These are phyloP conservation scores for Citrus glauca DNA, from an alignment of 345 rosid genomes.

Conservation along the genomic window DNA sequence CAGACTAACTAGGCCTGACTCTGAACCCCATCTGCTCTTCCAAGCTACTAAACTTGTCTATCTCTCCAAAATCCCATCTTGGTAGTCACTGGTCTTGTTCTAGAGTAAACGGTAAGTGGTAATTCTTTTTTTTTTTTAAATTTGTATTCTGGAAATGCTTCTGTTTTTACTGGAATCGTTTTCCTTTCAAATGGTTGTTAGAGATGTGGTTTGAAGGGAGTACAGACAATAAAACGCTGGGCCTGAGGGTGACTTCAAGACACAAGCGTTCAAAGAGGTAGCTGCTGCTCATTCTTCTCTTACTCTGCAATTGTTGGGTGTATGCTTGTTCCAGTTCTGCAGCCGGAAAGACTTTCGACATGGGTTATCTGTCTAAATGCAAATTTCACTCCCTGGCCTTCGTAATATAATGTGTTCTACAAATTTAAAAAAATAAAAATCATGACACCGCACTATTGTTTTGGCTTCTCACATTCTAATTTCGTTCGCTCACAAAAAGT, in stretches of 20 bases:
- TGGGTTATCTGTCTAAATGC: constrained; percentile 8
- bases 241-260: constrained; percentile 38
- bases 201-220: constrained; percentile 53
- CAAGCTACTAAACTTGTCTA: constrained; percentile 5
- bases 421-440: neutral
- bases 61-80: constrained; percentile 13
- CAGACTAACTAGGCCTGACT: constrained; percentile 14
- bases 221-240: constrained; percentile 48
- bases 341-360: constrained; percentile 27
- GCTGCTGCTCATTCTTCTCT: constrained; percentile 17
- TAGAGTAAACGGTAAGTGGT: neutral
- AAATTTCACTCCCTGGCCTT: neutral
- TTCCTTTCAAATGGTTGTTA: constrained; percentile 24
- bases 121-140: neutral
- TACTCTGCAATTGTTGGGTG: constrained; percentile 21
- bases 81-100: constrained; percentile 18
- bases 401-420: neutral
- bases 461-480: constrained; percentile 10
- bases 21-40: constrained; percentile 20
- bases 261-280: constrained; percentile 97
- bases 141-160: constrained; percentile 8
- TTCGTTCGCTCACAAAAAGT: constrained; percentile 1
- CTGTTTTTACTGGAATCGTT: constrained; percentile 10
- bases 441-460: constrained; percentile 1
- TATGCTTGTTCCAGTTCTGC: constrained; percentile 14